Evolutionary conservation across 2,329 filamentous ascomycete species (phyloP).

Genomic region (Leptographium flavum): DNA sequence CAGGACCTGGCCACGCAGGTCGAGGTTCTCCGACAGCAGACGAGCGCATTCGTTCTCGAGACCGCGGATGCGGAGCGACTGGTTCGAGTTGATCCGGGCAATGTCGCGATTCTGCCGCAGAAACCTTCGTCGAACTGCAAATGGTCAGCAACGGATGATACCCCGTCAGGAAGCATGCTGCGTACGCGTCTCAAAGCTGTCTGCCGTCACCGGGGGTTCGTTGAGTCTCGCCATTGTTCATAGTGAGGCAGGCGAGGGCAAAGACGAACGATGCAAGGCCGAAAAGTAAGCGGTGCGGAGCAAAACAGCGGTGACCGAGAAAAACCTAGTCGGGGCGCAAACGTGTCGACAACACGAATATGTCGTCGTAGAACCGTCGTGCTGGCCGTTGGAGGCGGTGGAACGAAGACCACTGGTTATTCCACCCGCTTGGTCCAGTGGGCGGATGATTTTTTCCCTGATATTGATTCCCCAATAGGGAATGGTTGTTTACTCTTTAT

Average conservation of each 20-base stretch:
- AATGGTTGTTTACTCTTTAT: slow-evolving; percentile 9
- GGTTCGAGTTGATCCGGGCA: slow-evolving; percentile 62
- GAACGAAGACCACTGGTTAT: background rate
- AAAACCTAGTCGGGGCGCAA: background rate
- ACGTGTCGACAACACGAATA: too few species aligned
- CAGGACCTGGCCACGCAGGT: slow-evolving; percentile 55
- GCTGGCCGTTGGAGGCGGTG: background rate
- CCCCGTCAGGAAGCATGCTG: slow-evolving; percentile 10
- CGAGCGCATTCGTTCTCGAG: slow-evolving; percentile 64
- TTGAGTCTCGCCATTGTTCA: slow-evolving; percentile 67
- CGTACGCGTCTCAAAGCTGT: slow-evolving; percentile 59
- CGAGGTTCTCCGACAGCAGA: slow-evolving; percentile 65
- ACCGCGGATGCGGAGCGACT: slow-evolving; percentile 61
- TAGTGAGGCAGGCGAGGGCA: slow-evolving; percentile 10
- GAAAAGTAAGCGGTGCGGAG: too few species aligned
- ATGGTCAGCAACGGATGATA: background rate
- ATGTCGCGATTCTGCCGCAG: slow-evolving; percentile 75
- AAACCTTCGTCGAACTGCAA: slow-evolving; percentile 60
- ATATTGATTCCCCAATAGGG: slow-evolving; percentile 4
- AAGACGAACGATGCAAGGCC: too few species aligned
- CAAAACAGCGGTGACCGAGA: slow-evolving; percentile 2
- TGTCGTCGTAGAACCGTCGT: slow-evolving; percentile 1
- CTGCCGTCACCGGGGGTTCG: slow-evolving; percentile 53
- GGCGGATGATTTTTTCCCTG: background rate
- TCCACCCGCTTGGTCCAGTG: background rate